Conservation (phyloP, 1,284 basidiomycete species). For the Trametes versicolor region DNA sequence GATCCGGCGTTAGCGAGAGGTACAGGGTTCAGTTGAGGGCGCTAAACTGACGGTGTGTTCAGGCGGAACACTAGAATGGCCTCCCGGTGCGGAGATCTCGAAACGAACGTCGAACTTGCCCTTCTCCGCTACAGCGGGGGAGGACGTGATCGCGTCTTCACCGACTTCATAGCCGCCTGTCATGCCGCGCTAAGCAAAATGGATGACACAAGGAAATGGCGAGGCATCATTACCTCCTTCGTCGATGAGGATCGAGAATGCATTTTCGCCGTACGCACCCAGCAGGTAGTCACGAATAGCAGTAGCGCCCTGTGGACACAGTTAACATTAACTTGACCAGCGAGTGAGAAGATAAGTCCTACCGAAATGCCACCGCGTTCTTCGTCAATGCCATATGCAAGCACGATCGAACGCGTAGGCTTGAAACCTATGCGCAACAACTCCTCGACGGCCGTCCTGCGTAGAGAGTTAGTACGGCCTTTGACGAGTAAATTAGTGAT, state of each 20-base stretch:
- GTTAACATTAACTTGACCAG: neutral
- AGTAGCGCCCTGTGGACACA: conserved; percentile 55
- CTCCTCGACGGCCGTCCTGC: conserved; percentile 61
- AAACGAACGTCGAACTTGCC: conserved; percentile 66
- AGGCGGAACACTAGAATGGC: conserved; percentile 74
- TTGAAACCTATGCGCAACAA: conserved; percentile 61
- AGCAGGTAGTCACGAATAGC: conserved; percentile 59
- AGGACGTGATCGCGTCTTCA: conserved; percentile 52
- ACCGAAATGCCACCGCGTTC: conserved; percentile 65
- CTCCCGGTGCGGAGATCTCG: conserved; percentile 66
- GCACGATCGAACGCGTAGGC: conserved; percentile 63
- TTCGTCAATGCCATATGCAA: conserved; percentile 78
- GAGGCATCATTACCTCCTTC: conserved; percentile 51
- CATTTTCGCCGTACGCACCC: conserved; percentile 59
- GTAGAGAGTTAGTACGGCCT: neutral
- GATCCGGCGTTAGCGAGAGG: neutral
- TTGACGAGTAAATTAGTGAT: neutral
- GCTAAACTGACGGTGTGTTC: conserved; percentile 55
- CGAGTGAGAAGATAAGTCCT: conserved; percentile 29
- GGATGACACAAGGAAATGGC: neutral
- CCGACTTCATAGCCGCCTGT: conserved; percentile 47
- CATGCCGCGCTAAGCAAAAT: neutral
- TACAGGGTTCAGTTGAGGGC: too few species aligned
- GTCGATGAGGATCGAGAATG: conserved; percentile 65
- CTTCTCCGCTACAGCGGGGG: conserved; percentile 70